Conservation (phyloP, 2,329 filamentous ascomycete species). For the Bimuria novae-zelandiae region DNA sequence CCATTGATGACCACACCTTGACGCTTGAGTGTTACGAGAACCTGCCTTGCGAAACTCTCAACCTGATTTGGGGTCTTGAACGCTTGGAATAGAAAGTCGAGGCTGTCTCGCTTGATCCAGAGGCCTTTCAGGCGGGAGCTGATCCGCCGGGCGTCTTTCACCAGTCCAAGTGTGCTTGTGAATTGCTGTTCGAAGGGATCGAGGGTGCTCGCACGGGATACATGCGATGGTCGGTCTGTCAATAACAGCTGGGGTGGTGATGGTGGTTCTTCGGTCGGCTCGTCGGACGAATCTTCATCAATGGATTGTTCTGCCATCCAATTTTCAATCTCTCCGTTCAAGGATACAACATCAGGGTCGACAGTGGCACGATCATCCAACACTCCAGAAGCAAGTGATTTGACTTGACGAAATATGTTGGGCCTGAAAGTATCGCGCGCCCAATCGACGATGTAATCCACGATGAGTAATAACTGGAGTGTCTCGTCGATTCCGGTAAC, state of each 20-base stretch:
- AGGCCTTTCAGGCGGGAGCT: conserved; percentile 11
- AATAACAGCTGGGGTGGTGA: not conserved
- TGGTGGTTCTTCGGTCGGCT: not conserved
- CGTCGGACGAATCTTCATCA: not conserved
- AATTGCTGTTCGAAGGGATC: conserved; percentile 1
- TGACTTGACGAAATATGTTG: conserved; percentile 23
- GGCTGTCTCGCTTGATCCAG: conserved; percentile 10
- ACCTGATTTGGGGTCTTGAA: conserved; percentile 5
- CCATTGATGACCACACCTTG: conserved; percentile 3
- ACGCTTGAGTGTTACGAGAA: not conserved
- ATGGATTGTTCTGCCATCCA: conserved; percentile 10
- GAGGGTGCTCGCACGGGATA: not conserved
- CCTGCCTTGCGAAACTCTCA: not conserved
- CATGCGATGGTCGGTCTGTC: not conserved
- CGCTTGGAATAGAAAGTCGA: conserved; percentile 6
- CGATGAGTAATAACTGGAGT: conserved; percentile 25
- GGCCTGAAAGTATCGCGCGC: conserved; percentile 22
- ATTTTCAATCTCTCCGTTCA: conserved; percentile 9
- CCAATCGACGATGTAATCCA: conserved; percentile 31
- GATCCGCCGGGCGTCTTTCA: conserved; percentile 8
- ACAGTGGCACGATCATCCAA: not conserved
- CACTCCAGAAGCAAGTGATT: conserved; percentile 3
- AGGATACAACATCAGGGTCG: conserved; percentile 13
- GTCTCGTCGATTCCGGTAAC: conserved; percentile 19
- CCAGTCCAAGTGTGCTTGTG: conserved; percentile 5